These are phyloP conservation scores for Taiozyma sp. DNA, from an alignment of 1,139 yeast genomes.

Conservation along the genomic window DNA sequence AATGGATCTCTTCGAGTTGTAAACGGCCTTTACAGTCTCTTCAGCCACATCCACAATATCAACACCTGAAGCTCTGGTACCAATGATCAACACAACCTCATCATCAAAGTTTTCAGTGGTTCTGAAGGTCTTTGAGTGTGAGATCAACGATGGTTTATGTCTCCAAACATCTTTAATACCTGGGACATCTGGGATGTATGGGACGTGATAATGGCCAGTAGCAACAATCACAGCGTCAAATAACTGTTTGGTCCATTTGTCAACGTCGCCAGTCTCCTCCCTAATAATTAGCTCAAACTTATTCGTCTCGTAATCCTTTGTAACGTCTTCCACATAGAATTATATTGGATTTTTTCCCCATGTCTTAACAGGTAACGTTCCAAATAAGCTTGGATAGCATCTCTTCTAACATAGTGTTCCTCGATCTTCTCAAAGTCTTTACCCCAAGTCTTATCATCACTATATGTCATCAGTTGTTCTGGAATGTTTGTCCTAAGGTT, in stretches of 20 bases:
- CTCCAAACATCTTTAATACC: conserved; percentile 32
- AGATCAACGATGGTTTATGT: conserved; percentile 22
- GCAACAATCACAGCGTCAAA: conserved; percentile 50
- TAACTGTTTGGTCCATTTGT: conserved; percentile 35
- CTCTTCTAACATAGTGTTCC: conserved; percentile 23
- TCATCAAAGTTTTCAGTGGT: conserved; percentile 26
- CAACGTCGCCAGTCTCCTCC: conserved; percentile 19
- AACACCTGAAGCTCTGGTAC: conserved; percentile 41
- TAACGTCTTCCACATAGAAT: conserved; percentile 36
- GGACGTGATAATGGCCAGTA: conserved; percentile 50
- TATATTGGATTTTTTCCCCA: conserved; percentile 25
- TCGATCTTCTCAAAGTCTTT: conserved; percentile 18
- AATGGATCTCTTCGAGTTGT: conserved; percentile 17
- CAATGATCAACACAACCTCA: conserved; percentile 35
- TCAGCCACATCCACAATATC: conserved; percentile 30
- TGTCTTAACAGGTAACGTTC: conserved; percentile 31
- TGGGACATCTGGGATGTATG: conserved; percentile 39
- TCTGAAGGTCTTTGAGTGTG: conserved; percentile 38
- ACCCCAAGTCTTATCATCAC: conserved; percentile 34
- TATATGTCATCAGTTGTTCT: conserved; percentile 40
- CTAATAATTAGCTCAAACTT: conserved; percentile 32
- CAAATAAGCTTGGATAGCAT: conserved; percentile 30
- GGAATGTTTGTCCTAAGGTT: conserved; percentile 37
- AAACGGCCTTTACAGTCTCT: conserved; percentile 20
- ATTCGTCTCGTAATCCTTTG: conserved; percentile 17